Conservation (phyloP, 2,329 filamentous ascomycete genomes). For the Cryphonectria parasitica region DNA sequence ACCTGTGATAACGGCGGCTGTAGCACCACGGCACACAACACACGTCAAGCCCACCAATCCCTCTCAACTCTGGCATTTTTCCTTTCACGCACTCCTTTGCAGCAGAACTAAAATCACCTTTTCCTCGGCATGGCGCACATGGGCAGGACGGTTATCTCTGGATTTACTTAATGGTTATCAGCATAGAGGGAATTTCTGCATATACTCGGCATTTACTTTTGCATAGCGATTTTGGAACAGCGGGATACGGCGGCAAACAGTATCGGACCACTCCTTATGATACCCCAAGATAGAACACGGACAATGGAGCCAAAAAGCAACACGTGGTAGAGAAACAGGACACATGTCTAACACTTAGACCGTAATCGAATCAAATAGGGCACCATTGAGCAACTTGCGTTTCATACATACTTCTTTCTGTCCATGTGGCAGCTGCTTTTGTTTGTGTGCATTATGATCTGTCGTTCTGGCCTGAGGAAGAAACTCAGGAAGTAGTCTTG, state of each 20-base stretch:
- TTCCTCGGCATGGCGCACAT: conserved; percentile 3
- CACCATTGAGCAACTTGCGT: not conserved
- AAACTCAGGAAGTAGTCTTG: not conserved
- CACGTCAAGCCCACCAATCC: too few species aligned
- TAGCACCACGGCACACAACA: not conserved
- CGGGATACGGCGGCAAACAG: conserved; percentile 30
- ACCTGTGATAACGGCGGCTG: not conserved
- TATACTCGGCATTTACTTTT: conserved; percentile 15
- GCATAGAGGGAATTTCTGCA: conserved; percentile 5
- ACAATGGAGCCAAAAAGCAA: conserved; percentile 1
- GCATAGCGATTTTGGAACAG: conserved; percentile 29
- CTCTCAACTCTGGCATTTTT: not conserved
- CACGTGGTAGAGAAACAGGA: not conserved
- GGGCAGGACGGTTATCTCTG: not conserved
- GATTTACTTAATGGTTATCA: not conserved
- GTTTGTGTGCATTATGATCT: not conserved
- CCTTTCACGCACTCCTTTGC: conserved; percentile 1
- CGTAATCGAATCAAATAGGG: conserved; percentile 4
- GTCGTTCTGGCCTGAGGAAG: conserved; percentile 22
- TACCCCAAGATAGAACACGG: conserved; percentile 19
- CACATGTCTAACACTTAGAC: conserved; percentile 4
- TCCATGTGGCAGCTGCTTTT: not conserved
- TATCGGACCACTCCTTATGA: conserved; percentile 30
- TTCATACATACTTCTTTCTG: not conserved
- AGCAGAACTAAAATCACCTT: not conserved